Evolutionary conservation across 495 filamentous ascomycete species (phyloP).

Genomic region (Daldinia vernicosa): DNA sequence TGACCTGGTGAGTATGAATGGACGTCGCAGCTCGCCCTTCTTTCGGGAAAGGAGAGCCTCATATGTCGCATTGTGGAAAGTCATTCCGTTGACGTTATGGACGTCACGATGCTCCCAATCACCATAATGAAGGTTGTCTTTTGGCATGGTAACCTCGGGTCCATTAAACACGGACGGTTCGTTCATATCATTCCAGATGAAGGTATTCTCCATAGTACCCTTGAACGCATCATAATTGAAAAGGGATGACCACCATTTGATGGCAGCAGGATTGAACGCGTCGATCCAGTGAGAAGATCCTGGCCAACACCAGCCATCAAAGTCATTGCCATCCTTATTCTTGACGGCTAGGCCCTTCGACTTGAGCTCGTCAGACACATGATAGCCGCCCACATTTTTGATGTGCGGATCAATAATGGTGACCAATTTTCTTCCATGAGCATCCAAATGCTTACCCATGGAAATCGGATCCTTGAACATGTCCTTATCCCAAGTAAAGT

Average conservation of each 20-base stretch:
- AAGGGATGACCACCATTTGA: constrained; percentile 86
- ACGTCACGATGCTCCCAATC: constrained; percentile 97
- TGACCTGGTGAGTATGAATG: constrained; percentile 90
- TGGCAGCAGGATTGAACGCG: constrained; percentile 86
- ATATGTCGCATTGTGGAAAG: constrained; percentile 91
- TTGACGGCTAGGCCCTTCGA: constrained; percentile 81
- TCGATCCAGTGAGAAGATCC: constrained; percentile 96
- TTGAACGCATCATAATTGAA: constrained; percentile 90
- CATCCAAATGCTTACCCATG: constrained; percentile 87
- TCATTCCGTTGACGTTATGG: constrained; percentile 94
- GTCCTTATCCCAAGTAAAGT: constrained; percentile 94
- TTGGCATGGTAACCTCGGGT: constrained; percentile 96
- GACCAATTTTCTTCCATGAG: constrained; percentile 87
- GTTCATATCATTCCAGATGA: constrained; percentile 99
- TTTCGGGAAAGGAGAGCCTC: constrained; percentile 82
- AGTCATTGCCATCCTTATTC: constrained; percentile 89
- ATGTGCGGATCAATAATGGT: constrained; percentile 97
- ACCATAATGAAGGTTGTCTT: constrained; percentile 90
- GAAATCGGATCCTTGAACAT: constrained; percentile 84
- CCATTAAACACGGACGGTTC: constrained; percentile 99
- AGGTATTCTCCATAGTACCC: constrained; percentile 81
- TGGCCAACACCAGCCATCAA: constrained; percentile 98
- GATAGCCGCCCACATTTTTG: constrained; percentile 85
- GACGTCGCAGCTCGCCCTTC: constrained; percentile 76
- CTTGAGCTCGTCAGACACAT: constrained; percentile 79